Evolutionary conservation across 2,329 filamentous ascomycete genomes (phyloP), one percentile per base, ranked within the genome.

Genomic region (Nannizzia gypsea): DNA sequence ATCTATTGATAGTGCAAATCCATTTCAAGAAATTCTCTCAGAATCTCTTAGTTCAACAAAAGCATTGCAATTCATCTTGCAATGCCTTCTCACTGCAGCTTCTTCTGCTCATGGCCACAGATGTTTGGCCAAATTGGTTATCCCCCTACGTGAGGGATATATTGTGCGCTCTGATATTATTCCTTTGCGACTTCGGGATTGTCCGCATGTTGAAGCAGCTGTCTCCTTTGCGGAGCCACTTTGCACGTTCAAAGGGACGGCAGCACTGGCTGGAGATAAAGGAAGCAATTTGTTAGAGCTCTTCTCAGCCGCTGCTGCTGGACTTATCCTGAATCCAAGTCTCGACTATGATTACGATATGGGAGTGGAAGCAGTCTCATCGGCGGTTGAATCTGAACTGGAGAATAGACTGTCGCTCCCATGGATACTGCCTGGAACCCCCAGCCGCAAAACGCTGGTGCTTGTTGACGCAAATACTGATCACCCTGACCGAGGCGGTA

Each of bases 131-230:
- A 50, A 50, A 26, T 6, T 50, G 6, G 59, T 63, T 17, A 38
- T 61, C 11, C 61, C 61, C 17, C 31, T 9, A 15, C 22, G 17
- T 13, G 26, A 50, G 22, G 61, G 61, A 8, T 61, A 59, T 50
- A 63, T 63, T 31, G 40, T 50, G 28, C 46, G 57, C 34, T 59
- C 59, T 5, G 61, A 63, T 34, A 61, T 63, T n/a, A 13, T 63
- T 40, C 17, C 56, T 6, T 34, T 50, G 48, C 59, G 61, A n/a
- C 46, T 63, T 44, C 31, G 38, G 20, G 62, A 59, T 40, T 58
- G 28, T 20, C 55, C 36, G n/a, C 31, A 57, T 50, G 55, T 63
- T 28, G 44, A 59, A 36, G 20, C 28, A n/a, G 60, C 56, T 15
- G 48, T 56, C 6, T 50, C 36, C 15, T 63, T 63, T 60, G 48